These are phyloP conservation scores for Phytophthora melonis DNA, from an alignment of 352 stramenopile genomes.

Conservation along the genomic window DNA sequence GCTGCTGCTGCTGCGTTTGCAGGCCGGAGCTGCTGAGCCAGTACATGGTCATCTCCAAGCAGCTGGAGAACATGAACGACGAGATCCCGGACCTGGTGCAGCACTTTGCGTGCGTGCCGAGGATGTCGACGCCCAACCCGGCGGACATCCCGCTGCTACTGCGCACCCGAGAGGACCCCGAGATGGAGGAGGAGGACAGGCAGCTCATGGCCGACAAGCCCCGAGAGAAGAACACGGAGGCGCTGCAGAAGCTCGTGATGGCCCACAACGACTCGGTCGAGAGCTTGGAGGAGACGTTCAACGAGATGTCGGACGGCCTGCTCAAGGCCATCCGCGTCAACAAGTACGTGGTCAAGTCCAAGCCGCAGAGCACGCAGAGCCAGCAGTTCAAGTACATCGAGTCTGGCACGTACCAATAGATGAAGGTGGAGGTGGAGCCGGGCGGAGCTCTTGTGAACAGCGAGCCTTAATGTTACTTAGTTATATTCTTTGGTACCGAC, in stretches of 20 bases:
- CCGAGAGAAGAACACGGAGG: slow-evolving; percentile 71
- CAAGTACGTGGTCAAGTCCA: slow-evolving; percentile 88
- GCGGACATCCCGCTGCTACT: slow-evolving; percentile 81
- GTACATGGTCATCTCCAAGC: slow-evolving; percentile 90
- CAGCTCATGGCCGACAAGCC: slow-evolving; percentile 78
- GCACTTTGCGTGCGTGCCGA: slow-evolving; percentile 85
- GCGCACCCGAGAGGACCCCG: slow-evolving; percentile 82
- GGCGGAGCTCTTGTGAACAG: neutral
- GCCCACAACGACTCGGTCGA: slow-evolving; percentile 82
- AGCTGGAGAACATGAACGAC: slow-evolving; percentile 91
- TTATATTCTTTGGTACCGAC: slow-evolving; percentile 31
- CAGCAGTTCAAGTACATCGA: slow-evolving; percentile 90
- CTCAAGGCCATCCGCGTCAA: slow-evolving; percentile 87
- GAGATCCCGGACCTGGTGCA: slow-evolving; percentile 87
- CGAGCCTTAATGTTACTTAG: slow-evolving; percentile 34
- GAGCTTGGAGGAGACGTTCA: slow-evolving; percentile 83
- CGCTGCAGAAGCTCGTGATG: slow-evolving; percentile 68
- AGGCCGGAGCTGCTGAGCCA: slow-evolving; percentile 87
- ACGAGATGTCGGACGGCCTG: slow-evolving; percentile 85
- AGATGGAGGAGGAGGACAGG: slow-evolving; percentile 87
- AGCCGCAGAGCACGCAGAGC: slow-evolving; percentile 78
- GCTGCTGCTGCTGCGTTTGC: slow-evolving; percentile 4
- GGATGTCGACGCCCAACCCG: slow-evolving; percentile 84
- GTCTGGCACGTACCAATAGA: slow-evolving; percentile 76
- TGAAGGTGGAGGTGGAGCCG: neutral